These are phyloP conservation scores for Pseudozyma sp. DNA, from an alignment of 1,284 basidiomycete genomes.

Conservation along the genomic window DNA sequence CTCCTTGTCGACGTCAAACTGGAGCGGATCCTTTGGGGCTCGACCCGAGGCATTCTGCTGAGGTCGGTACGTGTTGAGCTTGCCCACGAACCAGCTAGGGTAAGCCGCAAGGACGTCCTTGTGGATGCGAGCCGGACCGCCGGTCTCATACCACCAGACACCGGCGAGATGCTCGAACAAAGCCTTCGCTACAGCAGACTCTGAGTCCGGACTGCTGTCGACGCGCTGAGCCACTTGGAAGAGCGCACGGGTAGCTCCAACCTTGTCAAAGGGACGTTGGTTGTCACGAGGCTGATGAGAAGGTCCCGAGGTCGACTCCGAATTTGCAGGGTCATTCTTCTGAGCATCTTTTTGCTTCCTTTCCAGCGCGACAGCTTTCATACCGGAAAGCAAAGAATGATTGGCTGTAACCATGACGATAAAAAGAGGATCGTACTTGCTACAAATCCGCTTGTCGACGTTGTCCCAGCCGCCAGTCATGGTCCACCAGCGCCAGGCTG, in stretches of 20 bases:
- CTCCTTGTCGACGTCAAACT: too few species aligned
- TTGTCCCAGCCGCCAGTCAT: constrained; percentile 4
- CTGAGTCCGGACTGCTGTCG: background rate
- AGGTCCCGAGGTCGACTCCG: background rate
- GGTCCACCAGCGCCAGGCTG: background rate
- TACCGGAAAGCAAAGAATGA: too few species aligned
- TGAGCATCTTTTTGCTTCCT: too few species aligned
- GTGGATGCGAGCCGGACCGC: background rate
- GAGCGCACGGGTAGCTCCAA: constrained; percentile 1
- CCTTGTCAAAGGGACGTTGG: background rate
- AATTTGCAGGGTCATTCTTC: background rate
- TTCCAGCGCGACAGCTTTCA: too few species aligned
- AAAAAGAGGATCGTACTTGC: background rate
- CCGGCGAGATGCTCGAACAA: background rate
- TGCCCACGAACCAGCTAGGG: constrained; percentile 8
- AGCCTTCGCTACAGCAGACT: background rate
- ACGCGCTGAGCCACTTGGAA: background rate
- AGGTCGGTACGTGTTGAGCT: background rate
- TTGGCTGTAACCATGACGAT: background rate
- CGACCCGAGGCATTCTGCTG: too few species aligned
- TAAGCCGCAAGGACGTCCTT: background rate
- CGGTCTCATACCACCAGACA: constrained; percentile 12
- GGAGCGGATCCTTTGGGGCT: too few species aligned
- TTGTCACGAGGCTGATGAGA: background rate
- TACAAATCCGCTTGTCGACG: background rate